Evolutionary conservation across 1,139 yeast genomes (phyloP).

Genomic region (Candida dubliniensis): DNA sequence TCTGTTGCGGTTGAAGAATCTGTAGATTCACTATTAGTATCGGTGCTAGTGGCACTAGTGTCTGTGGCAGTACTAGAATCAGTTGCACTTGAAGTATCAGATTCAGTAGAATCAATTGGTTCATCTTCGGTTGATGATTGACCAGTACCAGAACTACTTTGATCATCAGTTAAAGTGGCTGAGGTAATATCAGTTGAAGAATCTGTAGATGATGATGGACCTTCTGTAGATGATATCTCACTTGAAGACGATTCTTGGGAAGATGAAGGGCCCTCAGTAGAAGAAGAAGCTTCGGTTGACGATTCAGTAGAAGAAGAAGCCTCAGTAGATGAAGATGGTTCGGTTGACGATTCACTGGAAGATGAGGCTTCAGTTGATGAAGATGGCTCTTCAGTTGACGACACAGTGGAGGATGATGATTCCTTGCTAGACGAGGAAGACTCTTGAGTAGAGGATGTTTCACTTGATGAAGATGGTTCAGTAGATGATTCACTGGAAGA

Average conservation of each 20-base stretch:
- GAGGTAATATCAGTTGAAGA: no score
- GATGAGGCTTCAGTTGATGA: conserved; percentile 7
- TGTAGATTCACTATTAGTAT: conserved; percentile 1
- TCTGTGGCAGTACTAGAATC: conserved; percentile 1
- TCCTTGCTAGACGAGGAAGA: conserved; percentile 17
- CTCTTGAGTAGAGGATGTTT: conserved; percentile 11
- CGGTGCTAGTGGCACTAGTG: conserved; percentile 1
- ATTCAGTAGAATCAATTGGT: conserved; percentile 12
- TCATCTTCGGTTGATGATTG: conserved; percentile 15
- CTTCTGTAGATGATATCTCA: conserved; percentile 2
- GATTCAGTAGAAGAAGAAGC: conserved; percentile 13
- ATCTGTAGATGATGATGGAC: conserved; percentile 1
- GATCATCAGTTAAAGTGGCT: no score
- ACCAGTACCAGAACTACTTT: conserved; percentile 2
- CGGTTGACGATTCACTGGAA: conserved; percentile 12
- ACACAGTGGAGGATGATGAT: conserved; percentile 15
- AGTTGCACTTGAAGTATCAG: conserved; percentile 1
- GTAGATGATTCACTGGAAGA: background rate
- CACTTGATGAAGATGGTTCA: conserved; percentile 2
- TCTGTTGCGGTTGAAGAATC: conserved; percentile 6
- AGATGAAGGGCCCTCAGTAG: background rate
- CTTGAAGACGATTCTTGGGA: no score
- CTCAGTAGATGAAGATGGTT: conserved; percentile 4
- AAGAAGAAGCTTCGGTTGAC: conserved; percentile 1
- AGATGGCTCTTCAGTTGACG: conserved; percentile 4